phyloP scores from a whole-genome alignment of 2,329 filamentous ascomycete genomes.

The Fusarium temperatum region DNA sequence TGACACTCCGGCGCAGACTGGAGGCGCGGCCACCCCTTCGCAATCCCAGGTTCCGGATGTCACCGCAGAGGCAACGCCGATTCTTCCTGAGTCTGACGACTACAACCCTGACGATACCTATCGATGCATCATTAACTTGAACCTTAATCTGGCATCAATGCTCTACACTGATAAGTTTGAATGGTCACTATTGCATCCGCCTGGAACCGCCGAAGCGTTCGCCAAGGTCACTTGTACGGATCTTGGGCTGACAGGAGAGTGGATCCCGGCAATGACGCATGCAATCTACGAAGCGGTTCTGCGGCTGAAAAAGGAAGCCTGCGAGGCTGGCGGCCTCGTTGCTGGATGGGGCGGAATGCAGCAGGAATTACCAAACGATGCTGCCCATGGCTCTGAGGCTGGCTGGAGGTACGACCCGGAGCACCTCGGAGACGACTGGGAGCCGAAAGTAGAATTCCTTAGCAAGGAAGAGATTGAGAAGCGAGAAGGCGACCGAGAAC shows the following conservation, averaged over 20 bases:
- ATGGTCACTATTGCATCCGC: constrained; percentile 93
- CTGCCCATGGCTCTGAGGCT: constrained; percentile 81
- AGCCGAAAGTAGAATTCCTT: constrained; percentile 81
- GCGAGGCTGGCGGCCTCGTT: constrained; percentile 89
- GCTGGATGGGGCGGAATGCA: constrained; percentile 69
- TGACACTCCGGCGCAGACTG: constrained; percentile 66
- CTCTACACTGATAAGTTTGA: constrained; percentile 98
- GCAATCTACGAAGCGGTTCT: constrained; percentile 96
- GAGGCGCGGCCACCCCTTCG: constrained; percentile 60
- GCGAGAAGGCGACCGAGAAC: constrained; percentile 90
- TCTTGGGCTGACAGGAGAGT: constrained; percentile 87
- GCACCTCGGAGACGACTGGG: constrained; percentile 84
- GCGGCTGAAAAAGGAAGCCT: constrained; percentile 93
- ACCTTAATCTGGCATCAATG: constrained; percentile 89
- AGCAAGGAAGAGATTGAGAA: constrained; percentile 98
- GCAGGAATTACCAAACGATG: constrained; percentile 85
- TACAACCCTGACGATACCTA: constrained; percentile 94
- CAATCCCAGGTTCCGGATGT: constrained; percentile 60
- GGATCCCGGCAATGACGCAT: constrained; percentile 92
- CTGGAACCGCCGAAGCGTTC: constrained; percentile 91
- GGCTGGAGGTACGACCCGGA: constrained; percentile 98
- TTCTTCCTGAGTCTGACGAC: constrained; percentile 71
- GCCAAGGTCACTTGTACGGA: constrained; percentile 93
- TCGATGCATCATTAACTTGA: constrained; percentile 89
- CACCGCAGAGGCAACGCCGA: constrained; percentile 73